Evolutionary conservation across 2,329 filamentous ascomycete species (phyloP).

Genomic region (Trichophaea hybrida): DNA sequence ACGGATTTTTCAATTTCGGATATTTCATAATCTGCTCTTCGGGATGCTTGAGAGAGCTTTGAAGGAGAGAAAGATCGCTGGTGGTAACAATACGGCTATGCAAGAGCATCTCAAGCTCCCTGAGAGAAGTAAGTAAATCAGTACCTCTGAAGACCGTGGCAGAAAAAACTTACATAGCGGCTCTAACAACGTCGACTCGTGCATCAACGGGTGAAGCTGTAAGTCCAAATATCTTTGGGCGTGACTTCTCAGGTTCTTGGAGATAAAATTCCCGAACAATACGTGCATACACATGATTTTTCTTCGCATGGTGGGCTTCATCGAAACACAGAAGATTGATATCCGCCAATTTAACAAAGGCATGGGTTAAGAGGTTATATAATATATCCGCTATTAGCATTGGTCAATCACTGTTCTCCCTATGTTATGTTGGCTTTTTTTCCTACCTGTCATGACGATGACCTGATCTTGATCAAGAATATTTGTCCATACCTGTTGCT

Average conservation of each 20-base stretch:
- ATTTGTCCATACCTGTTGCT: constrained; percentile 32
- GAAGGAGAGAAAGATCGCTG: constrained; percentile 44
- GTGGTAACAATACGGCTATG: constrained; percentile 73
- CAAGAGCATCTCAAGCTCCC: constrained; percentile 60
- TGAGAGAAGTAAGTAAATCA: constrained; percentile 16
- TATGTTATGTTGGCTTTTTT: not conserved
- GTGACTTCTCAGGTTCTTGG: constrained; percentile 33
- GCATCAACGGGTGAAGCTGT: constrained; percentile 90
- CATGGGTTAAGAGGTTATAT: constrained; percentile 59
- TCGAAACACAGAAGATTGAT: constrained; percentile 91
- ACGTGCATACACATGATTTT: constrained; percentile 74
- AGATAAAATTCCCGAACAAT: constrained; percentile 82
- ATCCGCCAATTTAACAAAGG: constrained; percentile 63
- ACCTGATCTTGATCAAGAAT: constrained; percentile 34
- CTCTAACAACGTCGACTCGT: constrained; percentile 54
- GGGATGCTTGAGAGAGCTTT: constrained; percentile 45
- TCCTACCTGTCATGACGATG: not conserved
- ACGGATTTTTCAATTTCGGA: constrained; percentile 41
- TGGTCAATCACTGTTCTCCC: constrained; percentile 73
- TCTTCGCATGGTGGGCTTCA: constrained; percentile 92
- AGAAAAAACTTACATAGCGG: constrained; percentile 39
- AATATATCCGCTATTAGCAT: constrained; percentile 54
- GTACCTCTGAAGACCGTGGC: not conserved
- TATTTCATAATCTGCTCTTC: constrained; percentile 45
- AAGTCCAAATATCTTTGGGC: constrained; percentile 84